Conservation (phyloP, 176 grass and related monocot genomes). For the Rhipidocladum racemiflorum region DNA sequence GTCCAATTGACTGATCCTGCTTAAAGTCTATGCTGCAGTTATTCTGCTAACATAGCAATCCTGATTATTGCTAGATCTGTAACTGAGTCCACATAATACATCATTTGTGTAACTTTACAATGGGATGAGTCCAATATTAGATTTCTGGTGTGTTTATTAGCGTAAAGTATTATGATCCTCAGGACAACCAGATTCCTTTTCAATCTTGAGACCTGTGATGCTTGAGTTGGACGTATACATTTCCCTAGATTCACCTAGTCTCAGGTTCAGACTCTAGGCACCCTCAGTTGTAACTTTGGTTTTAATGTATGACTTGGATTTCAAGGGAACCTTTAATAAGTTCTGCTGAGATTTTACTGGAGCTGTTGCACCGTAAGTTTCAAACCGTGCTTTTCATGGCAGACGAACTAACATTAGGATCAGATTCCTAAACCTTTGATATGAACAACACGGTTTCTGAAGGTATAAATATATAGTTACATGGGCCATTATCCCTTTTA, state of each 20-base stretch:
- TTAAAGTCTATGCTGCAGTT: slow-evolving; percentile 2
- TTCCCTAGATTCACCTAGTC: neutral
- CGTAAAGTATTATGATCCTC: slow-evolving; percentile 19
- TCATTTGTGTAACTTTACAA: slow-evolving; percentile 4
- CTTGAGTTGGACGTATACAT: neutral
- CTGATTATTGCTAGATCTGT: slow-evolving; percentile 21
- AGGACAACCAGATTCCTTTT: neutral
- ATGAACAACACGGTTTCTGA: neutral
- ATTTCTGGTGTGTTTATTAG: slow-evolving; percentile 4
- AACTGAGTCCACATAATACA: slow-evolving; percentile 9
- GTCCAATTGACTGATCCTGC: neutral
- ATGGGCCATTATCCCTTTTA: neutral
- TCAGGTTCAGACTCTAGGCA: slow-evolving; percentile 1
- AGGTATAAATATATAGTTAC: neutral
- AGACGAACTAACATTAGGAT: neutral
- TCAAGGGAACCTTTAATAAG: neutral
- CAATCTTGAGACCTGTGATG: neutral
- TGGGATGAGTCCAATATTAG: neutral
- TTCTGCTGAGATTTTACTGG: neutral
- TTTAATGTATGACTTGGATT: slow-evolving; percentile 5
- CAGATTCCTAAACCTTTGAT: neutral
- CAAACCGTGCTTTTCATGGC: slow-evolving; percentile 9
- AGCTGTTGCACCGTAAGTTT: neutral
- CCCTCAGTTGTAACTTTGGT: neutral
- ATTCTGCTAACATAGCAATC: slow-evolving; percentile 1